These are phyloP conservation scores for Fusarium sarcochroum DNA, from an alignment of 2,329 filamentous ascomycete genomes.

Conservation along the genomic window DNA sequence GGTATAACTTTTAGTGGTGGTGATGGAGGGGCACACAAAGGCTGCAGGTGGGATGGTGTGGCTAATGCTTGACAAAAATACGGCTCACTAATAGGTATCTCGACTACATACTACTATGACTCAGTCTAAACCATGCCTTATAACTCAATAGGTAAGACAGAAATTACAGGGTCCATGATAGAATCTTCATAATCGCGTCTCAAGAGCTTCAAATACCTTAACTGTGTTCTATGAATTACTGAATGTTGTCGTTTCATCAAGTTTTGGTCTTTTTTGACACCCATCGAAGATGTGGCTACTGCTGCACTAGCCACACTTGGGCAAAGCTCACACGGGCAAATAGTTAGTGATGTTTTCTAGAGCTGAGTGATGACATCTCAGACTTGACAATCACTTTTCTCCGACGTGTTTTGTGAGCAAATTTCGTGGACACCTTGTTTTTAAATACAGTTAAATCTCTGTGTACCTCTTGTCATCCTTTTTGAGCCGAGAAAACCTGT, in stretches of 20 bases:
- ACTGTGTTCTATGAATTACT: too few relatives aligned
- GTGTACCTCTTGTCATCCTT: background rate
- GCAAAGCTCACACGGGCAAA: constrained; percentile 5
- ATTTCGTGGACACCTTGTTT: background rate
- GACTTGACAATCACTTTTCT: constrained; percentile 13
- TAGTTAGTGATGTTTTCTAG: background rate
- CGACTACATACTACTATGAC: too few relatives aligned
- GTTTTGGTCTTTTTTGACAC: background rate
- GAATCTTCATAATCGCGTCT: too few relatives aligned
- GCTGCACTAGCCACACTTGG: constrained; percentile 1
- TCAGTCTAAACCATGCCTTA: too few relatives aligned
- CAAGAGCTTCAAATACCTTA: too few relatives aligned
- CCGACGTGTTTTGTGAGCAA: background rate
- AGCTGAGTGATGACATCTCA: constrained; percentile 21
- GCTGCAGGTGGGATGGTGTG: background rate
- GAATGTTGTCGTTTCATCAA: too few relatives aligned
- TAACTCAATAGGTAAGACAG: too few relatives aligned
- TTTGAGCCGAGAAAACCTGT: background rate
- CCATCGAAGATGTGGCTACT: constrained; percentile 3
- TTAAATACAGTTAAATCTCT: too few relatives aligned
- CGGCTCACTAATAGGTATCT: too few relatives aligned
- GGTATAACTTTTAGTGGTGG: constrained; percentile 34
- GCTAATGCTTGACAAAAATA: constrained; percentile 31
- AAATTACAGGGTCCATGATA: too few relatives aligned
- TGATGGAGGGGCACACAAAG: constrained; percentile 40